Base-by-base conservation (phyloP, 495 filamentous ascomycete species). In the Paragyromitra xinjiangensis region DNA sequence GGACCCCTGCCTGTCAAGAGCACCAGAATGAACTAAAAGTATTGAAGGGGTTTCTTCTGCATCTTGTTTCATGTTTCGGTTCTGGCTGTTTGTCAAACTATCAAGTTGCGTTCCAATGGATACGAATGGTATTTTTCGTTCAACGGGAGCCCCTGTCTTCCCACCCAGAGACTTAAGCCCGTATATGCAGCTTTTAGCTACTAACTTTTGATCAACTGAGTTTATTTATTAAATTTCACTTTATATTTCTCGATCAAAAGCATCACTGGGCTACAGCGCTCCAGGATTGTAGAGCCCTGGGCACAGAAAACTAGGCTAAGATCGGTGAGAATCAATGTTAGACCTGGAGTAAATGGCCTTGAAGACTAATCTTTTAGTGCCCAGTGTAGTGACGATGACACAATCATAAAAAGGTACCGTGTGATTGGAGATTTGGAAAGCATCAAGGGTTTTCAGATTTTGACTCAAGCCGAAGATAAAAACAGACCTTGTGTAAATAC, bases 51-150 rank as follows among this genome's bases (percentile, higher is more conserved):
- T 9, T 63, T 63, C 42, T 53, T 56, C 40, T 76, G 45, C 29
- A 48, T 64, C 24, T 59, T 73, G 74, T 77, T 73, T 77, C 74
- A 77, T 64, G 40, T 61, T 64, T 16, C 26, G 59, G 51, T 48
- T 59, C 45, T n/a, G 55, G 50, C 14, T 44, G 19, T 76, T 59
- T 40, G 26, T 34, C 29, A 62, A 75, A 63, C 66, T 59, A 53
- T 48, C 45, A 34, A 53, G 37, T 37, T 62, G 24, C 55, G 26
- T 55, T 19, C 22, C 24, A 42, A 62, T n/a, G 7, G 24, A 64
- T 48, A 71, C 56, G 44, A 56, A 24, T 9, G 26, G 62, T 37
- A 34, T 56, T 24, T 22, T 24, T 62, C 51, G 8, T 16, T 51
- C 11, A 69, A 53, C 29, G 14, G 26, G 16, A 42, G 16, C 44